These are phyloP conservation scores for Metschnikowia lunata DNA, from an alignment of 805 yeast genomes.

Conservation along the genomic window DNA sequence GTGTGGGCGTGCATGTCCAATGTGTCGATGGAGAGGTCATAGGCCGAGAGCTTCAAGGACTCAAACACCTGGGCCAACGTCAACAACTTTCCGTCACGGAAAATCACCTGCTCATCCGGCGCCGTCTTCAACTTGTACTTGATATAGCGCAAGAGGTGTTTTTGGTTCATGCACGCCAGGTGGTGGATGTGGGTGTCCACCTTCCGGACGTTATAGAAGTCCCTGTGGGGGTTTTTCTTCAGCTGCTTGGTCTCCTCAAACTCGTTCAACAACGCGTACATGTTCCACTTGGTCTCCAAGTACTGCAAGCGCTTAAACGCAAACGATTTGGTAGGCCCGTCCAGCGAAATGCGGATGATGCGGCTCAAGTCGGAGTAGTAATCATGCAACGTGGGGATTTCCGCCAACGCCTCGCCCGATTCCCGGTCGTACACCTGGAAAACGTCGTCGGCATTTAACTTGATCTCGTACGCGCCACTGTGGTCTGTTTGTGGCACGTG, in stretches of 20 bases:
- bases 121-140: constrained; percentile 86
- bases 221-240: constrained; percentile 93
- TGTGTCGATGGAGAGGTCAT: constrained; percentile 93
- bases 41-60: constrained; percentile 86
- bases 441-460: constrained; percentile 60
- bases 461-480: constrained; percentile 38
- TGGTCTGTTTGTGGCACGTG: constrained; percentile 45
- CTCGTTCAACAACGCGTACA: constrained; percentile 83
- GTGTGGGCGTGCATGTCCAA: constrained; percentile 99
- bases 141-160: constrained; percentile 89
- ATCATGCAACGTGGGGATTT: constrained; percentile 81
- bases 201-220: constrained; percentile 92
- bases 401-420: constrained; percentile 37
- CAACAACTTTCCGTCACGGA: constrained; percentile 85
- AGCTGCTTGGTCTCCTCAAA: constrained; percentile 89
- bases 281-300: constrained; percentile 93
- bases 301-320: constrained; percentile 92
- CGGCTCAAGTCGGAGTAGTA: constrained; percentile 79
- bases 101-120: constrained; percentile 86
- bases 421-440: constrained; percentile 52
- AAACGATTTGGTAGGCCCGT: constrained; percentile 95
- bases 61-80: constrained; percentile 87
- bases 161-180: constrained; percentile 98
- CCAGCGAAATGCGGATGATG: constrained; percentile 71
- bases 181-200: constrained; percentile 99